Percentiles rank a stretch among this genome's conserved stretches.
These are phyloP conservation scores for Exophiala aquamarina DNA, from an alignment of 2,329 filamentous ascomycete species.

Conservation along the genomic window DNA sequence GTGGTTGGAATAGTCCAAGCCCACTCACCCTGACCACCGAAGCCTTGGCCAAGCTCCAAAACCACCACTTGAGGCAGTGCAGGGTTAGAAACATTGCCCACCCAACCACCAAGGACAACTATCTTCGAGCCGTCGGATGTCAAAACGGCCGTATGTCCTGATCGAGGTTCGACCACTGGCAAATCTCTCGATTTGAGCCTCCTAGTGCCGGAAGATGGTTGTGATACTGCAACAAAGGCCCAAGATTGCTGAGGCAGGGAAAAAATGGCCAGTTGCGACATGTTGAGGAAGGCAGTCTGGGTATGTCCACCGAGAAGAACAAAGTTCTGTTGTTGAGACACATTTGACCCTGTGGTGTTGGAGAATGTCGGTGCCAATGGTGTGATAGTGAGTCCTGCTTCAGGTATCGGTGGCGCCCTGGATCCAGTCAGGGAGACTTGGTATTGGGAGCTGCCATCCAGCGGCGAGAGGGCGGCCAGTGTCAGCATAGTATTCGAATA, in stretches of 20 bases:
- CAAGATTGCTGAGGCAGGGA: slow-evolving; percentile 82
- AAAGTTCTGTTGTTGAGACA: slow-evolving; percentile 74
- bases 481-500: slow-evolving; percentile 81
- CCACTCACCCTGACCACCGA: slow-evolving; percentile 54
- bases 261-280: slow-evolving; percentile 86
- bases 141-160: slow-evolving; percentile 83
- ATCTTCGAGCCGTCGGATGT: slow-evolving; percentile 76
- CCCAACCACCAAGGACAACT: slow-evolving; percentile 86
- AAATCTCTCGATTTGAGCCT: slow-evolving; percentile 46
- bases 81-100: slow-evolving; percentile 72
- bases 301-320: slow-evolving; percentile 86
- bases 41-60: slow-evolving; percentile 71
- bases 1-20: slow-evolving; percentile 42
- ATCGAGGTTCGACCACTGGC: slow-evolving; percentile 70
- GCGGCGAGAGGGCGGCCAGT: slow-evolving; percentile 51
- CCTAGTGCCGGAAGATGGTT: slow-evolving; percentile 45
- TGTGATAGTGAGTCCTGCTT: slow-evolving; percentile 85
- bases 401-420: slow-evolving; percentile 68
- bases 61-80: slow-evolving; percentile 80
- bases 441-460: slow-evolving; percentile 19
- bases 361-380: slow-evolving; percentile 68
- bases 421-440: slow-evolving; percentile 48
- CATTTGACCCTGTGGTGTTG: slow-evolving; percentile 60
- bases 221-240: slow-evolving; percentile 72
- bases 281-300: slow-evolving; percentile 81